Conservation (phyloP, 352 stramenopile genomes). For the Globisporangium mamillatum region DNA sequence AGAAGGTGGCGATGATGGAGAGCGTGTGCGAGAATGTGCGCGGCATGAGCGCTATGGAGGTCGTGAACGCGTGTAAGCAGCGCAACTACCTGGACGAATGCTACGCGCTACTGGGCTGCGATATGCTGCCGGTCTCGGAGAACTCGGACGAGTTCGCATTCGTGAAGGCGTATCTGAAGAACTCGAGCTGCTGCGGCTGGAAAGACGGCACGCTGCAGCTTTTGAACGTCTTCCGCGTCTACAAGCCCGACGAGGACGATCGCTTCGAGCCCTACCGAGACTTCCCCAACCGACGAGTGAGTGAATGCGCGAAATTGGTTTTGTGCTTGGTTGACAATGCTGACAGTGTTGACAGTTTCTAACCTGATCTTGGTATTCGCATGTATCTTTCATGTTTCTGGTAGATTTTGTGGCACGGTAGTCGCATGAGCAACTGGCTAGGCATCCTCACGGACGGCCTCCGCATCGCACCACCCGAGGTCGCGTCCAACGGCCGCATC, state of each 20-base stretch:
- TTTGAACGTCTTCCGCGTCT: constrained; percentile 57
- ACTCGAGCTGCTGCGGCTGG: constrained; percentile 64
- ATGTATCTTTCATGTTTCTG: constrained; percentile 11
- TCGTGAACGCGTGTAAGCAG: constrained; percentile 35
- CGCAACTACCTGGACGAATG: constrained; percentile 66
- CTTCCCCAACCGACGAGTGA: constrained; percentile 53
- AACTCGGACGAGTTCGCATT: constrained; percentile 47
- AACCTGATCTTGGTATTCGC: constrained; percentile 1
- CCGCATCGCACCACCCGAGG: constrained; percentile 74
- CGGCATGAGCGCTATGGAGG: constrained; percentile 33
- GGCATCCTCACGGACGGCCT: constrained; percentile 81
- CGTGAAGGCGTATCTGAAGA: constrained; percentile 67
- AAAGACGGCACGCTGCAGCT: constrained; percentile 55
- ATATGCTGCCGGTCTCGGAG: constrained; percentile 40
- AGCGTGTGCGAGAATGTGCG: constrained; percentile 44
- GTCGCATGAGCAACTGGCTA: constrained; percentile 76
- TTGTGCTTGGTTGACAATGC: background rate
- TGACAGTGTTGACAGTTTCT: constrained; percentile 1
- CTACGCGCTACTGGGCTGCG: constrained; percentile 51
- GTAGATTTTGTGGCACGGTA: constrained; percentile 89
- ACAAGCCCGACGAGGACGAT: constrained; percentile 43
- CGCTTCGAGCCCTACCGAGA: constrained; percentile 51
- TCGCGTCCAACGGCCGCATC: constrained; percentile 66
- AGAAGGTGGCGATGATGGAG: constrained; percentile 58
- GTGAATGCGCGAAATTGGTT: constrained; percentile 3